These are phyloP conservation scores for Zopfochytrium polystomum DNA, from an alignment of 371 early-diverging fungal species.

Conservation along the genomic window DNA sequence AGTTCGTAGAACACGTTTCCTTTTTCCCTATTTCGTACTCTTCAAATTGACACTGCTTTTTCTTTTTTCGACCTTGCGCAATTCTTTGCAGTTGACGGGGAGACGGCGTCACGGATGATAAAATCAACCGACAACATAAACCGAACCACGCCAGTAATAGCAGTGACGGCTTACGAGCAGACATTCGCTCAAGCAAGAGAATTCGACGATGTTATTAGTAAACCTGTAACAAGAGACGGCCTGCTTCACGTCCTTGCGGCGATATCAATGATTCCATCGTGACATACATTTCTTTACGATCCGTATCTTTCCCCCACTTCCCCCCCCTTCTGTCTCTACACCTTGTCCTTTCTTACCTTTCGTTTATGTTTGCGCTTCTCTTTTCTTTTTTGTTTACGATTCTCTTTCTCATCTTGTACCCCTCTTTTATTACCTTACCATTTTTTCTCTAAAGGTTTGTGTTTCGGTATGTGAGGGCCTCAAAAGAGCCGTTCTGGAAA, in stretches of 20 bases:
- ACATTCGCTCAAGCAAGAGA: slow-evolving; percentile 33
- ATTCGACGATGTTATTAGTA: slow-evolving; percentile 71
- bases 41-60: background rate
- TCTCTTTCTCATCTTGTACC: no score
- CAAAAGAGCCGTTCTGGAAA: no score
- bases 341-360: no score
- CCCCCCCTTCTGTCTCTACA: no score
- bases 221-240: slow-evolving; percentile 68
- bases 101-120: slow-evolving; percentile 89
- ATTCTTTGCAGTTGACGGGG: slow-evolving; percentile 75
- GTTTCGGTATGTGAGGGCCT: no score
- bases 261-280: no score
- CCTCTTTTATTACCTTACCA: no score
- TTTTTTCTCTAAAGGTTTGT: no score
- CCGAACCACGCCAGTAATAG: slow-evolving; percentile 45
- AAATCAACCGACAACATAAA: slow-evolving; percentile 80
- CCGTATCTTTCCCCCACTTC: no score
- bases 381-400: no score
- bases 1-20: slow-evolving; percentile 57
- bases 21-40: background rate
- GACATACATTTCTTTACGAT: no score
- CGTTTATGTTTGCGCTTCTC: no score
- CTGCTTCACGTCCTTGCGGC: slow-evolving; percentile 31
- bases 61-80: slow-evolving; percentile 4
- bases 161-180: slow-evolving; percentile 47